These are phyloP conservation scores for Sutorius australiensis DNA, from an alignment of 768 basidiomycete genomes.

Conservation along the genomic window DNA sequence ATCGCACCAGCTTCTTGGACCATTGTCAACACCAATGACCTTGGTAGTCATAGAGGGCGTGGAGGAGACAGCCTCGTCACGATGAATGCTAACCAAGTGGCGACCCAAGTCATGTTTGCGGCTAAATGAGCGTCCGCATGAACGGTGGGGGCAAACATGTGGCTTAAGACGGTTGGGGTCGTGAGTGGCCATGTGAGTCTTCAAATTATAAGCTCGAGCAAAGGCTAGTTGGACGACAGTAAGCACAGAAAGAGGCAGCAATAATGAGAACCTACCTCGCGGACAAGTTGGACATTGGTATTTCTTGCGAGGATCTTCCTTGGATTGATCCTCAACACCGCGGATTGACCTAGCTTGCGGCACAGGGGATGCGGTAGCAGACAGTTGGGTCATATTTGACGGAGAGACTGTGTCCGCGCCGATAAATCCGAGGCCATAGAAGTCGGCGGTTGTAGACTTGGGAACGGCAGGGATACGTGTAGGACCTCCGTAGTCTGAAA, in stretches of 20 bases:
- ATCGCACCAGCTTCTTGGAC: constrained; percentile 66
- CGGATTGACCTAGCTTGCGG: constrained; percentile 37
- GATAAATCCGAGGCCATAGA: constrained; percentile 36
- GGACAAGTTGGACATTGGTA: constrained; percentile 75
- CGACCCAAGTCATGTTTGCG: constrained; percentile 92
- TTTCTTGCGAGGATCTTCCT: constrained; percentile 69
- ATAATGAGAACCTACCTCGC: constrained; percentile 45
- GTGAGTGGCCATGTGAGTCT: constrained; percentile 94
- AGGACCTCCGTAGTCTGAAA: constrained; percentile 63
- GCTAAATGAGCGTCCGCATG: constrained; percentile 88
- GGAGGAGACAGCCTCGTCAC: constrained; percentile 53
- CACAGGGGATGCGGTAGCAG: constrained; percentile 41
- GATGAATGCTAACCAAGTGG: constrained; percentile 83
- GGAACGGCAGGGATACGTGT: constrained; percentile 46
- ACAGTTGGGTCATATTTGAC: constrained; percentile 48
- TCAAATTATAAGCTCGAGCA: constrained; percentile 90
- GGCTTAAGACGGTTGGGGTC: constrained; percentile 90
- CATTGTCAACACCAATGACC: constrained; percentile 67
- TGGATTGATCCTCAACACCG: constrained; percentile 40
- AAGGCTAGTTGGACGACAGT: constrained; percentile 52
- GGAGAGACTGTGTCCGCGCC: constrained; percentile 49
- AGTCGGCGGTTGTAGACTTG: constrained; percentile 49
- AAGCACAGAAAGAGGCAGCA: neutral
- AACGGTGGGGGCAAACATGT: constrained; percentile 79
- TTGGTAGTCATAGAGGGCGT: constrained; percentile 38